Evolutionary conservation across 345 rosid species (phyloP), one percentile per base, ranked within the genome.

Genomic region (Sonneratia caseolaris): DNA sequence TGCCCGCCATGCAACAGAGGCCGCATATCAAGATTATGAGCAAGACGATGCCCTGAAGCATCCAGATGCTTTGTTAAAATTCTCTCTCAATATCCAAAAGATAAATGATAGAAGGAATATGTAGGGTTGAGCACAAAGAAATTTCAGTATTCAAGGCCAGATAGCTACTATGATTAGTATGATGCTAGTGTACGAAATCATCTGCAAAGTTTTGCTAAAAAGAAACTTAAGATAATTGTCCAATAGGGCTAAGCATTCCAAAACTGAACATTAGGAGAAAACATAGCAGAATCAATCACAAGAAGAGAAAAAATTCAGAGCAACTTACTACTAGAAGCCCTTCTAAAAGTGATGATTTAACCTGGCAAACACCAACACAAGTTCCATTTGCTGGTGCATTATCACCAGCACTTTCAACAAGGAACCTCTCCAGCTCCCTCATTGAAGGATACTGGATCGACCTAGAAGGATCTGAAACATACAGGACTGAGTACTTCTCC

Each of bases 1-100:
- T 95, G 80, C 97, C 97, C 87, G 88, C 87, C 99, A 95, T 95
- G 78, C 97, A 92, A 81, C 98, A 86, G 67, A 95, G 96, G 72
- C 99, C 98, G 37, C 92, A 86, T 78, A 95, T 83, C 74, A 95
- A 83, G 74, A 95, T 95, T 69, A 92, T 69, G 67, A 95, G 97
- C 77, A 95, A 83, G 66, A 90, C 96, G 77, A 90, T 79, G 72
- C 89, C 98, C 99, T 95, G 92, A 66, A 82, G 71, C 65, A 80
- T 71, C 32, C 75, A 72, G n/a, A 74, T 45, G 64, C 32, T 21
- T 22, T 10, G 35, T 62, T 62, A 62, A 35, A 62, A 62, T 62
- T 35, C 32, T 27, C 66, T 2, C 7, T 8, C 5, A 42, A 42
- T 42, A 42, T 4, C 45, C 45, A 42, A 42, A 42, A 42, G 5